These are phyloP conservation scores for Periconia digitata DNA, from an alignment of 2,329 filamentous ascomycete species.

Conservation along the genomic window DNA sequence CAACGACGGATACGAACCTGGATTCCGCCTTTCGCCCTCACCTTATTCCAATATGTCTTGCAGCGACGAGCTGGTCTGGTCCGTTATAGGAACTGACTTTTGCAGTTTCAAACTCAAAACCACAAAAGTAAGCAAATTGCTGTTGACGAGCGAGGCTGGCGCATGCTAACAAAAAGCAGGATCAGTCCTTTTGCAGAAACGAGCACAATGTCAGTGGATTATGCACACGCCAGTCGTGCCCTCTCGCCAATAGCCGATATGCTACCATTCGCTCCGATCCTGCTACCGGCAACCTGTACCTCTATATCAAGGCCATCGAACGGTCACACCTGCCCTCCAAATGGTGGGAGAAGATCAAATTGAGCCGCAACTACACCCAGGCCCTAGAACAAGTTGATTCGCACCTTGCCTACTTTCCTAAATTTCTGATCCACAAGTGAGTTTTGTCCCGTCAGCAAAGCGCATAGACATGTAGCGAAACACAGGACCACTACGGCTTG, in stretches of 20 bases:
- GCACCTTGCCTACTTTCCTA: slow-evolving; percentile 79
- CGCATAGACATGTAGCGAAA: too few species aligned
- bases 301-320: slow-evolving; percentile 88
- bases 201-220: slow-evolving; percentile 77
- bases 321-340: slow-evolving; percentile 77
- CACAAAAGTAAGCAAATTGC: slow-evolving; percentile 21
- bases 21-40: not conserved
- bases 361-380: slow-evolving; percentile 87
- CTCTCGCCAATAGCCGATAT: slow-evolving; percentile 88
- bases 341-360: slow-evolving; percentile 90
- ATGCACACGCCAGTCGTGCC: slow-evolving; percentile 85
- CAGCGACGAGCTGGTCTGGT: slow-evolving; percentile 60
- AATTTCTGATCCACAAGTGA: slow-evolving; percentile 77
- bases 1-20: slow-evolving; percentile 10
- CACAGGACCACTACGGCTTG: too few species aligned
- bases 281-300: slow-evolving; percentile 78
- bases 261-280: slow-evolving; percentile 86
- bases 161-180: not conserved
- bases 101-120: slow-evolving; percentile 92
- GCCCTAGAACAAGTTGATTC: slow-evolving; percentile 75
- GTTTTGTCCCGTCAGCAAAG: too few species aligned
- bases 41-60: slow-evolving; percentile 20
- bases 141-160: not conserved
- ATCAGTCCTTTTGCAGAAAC: slow-evolving; percentile 68
- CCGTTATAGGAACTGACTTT: slow-evolving; percentile 93